Base-by-base conservation (phyloP, 164 flowering plant species). In the Liquidambar formosana region DNA sequence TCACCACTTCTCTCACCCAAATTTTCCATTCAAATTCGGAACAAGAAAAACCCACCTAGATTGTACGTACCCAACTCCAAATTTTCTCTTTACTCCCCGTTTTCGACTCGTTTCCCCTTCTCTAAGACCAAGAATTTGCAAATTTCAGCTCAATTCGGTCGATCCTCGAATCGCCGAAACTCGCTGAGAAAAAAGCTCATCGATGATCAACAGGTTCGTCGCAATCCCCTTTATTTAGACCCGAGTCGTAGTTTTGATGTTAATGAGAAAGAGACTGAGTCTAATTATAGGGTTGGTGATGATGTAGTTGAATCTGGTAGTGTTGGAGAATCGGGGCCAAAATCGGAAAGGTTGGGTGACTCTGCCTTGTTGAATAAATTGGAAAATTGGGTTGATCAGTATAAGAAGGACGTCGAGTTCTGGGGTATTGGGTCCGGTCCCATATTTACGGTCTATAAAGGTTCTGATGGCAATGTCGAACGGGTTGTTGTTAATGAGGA, bases 401-500 rank as follows among this genome's bases (percentile, higher is more conserved):
- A 84, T 77, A 88, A 82, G 78, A 83, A 70, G 47, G 97, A 94
- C 71, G 60, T 54, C 8, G 90, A 88, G 76, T 78, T 78, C 60
- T 92, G 94, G 97, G 96, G 97, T 12, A 47, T 77, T 70, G 98
- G 97, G 53, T 84, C 89, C 18, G 79, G 82, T 66, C 85, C 85
- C 9, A 78, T 92, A 73, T 90, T 90, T 47, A 87, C 90, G 8
- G 84, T 89, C 63, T 77, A 67, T 79, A 77, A 79, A 57, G 90
- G 86, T 83, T 65, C 74, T 58, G 81, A 77, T 51, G 92, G 93
- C 22, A 87, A 76, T 62, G 83, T 88, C 18, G 66, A 84, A 62
- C 54, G 70, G 62, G 97, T 89, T 73, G 70, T 63, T 13, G 87
- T 92, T 65, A 33, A 89, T 69, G 90, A 88, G 71, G 91, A 85